Percentiles rank a stretch among this genome's conserved stretches.
phyloP scores from a whole-genome alignment of 2,329 filamentous ascomycete species.

The Cladosporium sp. region DNA sequence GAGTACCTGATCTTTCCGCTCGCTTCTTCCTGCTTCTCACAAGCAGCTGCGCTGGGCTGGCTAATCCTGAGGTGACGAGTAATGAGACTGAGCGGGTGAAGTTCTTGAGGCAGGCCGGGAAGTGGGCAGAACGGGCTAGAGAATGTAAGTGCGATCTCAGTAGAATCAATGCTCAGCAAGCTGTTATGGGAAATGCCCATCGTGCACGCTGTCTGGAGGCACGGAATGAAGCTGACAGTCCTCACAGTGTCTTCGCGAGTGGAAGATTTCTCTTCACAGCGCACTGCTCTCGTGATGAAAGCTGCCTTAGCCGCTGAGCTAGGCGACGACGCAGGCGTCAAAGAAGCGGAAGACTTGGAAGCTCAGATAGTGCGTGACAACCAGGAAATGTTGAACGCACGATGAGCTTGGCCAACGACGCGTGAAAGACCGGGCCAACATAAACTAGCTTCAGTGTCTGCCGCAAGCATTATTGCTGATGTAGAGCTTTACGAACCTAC shows the following conservation, averaged over 20 bases:
- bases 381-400: conserved; percentile 1
- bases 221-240: not conserved
- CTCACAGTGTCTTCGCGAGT: not conserved
- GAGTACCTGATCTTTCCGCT: not conserved
- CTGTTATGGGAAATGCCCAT: not conserved
- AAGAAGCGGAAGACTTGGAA: conserved; percentile 29
- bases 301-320: conserved; percentile 8
- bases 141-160: conserved; percentile 4
- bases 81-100: conserved; percentile 1
- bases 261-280: not conserved
- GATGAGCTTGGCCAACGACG: not conserved
- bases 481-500: not conserved
- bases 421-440: not conserved
- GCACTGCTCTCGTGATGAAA: conserved; percentile 11
- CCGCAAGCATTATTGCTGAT: not conserved
- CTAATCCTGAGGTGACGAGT: conserved; percentile 5
- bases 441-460: not conserved
- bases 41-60: not conserved
- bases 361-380: conserved; percentile 19
- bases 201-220: not conserved
- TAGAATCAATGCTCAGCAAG: not conserved
- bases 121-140: conserved; percentile 10
- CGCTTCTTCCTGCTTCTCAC: conserved; percentile 14
- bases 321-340: conserved; percentile 52
- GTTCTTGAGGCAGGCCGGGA: not conserved